Conservation (phyloP, 306 rosid species). For the Trifolium dubium region DNA sequence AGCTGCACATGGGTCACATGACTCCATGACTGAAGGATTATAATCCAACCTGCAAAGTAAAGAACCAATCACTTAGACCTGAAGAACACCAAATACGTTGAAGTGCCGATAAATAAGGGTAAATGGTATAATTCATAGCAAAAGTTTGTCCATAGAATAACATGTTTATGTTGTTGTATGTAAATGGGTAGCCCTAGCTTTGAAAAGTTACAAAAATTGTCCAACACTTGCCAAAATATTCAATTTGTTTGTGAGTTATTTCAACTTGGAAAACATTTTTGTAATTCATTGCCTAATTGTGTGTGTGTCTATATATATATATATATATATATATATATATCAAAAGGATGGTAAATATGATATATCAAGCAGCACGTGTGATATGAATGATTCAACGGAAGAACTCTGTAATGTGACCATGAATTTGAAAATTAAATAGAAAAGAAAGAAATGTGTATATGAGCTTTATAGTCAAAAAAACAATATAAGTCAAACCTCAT, state of each 20-base stretch:
- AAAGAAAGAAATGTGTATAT: not conserved
- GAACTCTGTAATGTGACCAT: constrained; percentile 5
- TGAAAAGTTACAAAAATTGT: constrained; percentile 10
- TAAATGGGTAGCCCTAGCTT: not conserved
- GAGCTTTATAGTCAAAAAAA: not conserved
- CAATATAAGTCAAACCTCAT: constrained; percentile 1
- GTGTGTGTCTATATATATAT: no score
- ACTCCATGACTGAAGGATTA: constrained; percentile 46
- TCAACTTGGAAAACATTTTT: not conserved
- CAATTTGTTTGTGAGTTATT: not conserved
- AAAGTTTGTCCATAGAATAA: constrained; percentile 6
- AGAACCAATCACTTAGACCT: constrained; percentile 35
- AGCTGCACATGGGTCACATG: constrained; percentile 37
- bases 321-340: no score
- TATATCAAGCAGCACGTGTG: constrained; percentile 21
- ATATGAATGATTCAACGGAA: constrained; percentile 17
- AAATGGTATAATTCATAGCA: constrained; percentile 24
- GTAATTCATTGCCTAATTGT: not conserved
- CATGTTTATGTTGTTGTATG: constrained; percentile 21
- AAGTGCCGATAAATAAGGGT: constrained; percentile 18
- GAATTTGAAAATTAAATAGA: constrained; percentile 35
- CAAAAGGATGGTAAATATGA: constrained; percentile 4
- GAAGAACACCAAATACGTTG: not conserved
- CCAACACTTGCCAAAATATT: not conserved
- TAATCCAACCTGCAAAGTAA: constrained; percentile 60